Evolutionary conservation across 78 protist genomes (phyloP), one percentile per base, ranked within the genome.

Genomic region (Dictyostelium capitatum): DNA sequence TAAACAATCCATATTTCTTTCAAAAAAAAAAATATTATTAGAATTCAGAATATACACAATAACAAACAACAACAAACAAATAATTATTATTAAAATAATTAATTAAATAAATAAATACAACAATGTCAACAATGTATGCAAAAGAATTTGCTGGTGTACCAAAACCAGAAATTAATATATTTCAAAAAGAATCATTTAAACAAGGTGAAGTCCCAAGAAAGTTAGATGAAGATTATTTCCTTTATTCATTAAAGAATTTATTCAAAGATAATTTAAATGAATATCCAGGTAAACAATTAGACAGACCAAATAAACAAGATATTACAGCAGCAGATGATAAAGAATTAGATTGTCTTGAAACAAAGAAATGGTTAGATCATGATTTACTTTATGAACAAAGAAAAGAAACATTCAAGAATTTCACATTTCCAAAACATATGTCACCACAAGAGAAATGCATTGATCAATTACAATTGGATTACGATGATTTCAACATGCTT

Each of bases 61-160:
- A 48, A 48, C 8, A 48, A 48, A 48, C 8, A 48, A 48, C 8
- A 25, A 25, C 10, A 62, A 62, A 30, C 23, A 3, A 30, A 64
- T 53, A 9, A 53, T 53, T 19, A 7, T 32, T 32, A 30, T 67
- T 37, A 30, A 67, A 32, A 9, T 9, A 37, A 67, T 37, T 28
- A 25, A n/a, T n/a, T n/a, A n/a, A n/a, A n/a, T 65, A 32, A 30
- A 28, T 30, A 37, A 67, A 67, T 32, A 65, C 6, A 12, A 17
- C 4, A 74, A 83, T 83, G 91, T n/a, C 50, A 23, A 15, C 90
- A 37, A 72, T n/a, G 64, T 32, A 47, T 17, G 93, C 93, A 12
- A 64, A 84, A 64, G 93, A 87, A 51, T 50, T 51, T 73, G 93
- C 74, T 37, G 93, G 93, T 50, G 19, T 64, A 19, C 93, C 93